These are phyloP conservation scores for Venturia nashicola DNA, from an alignment of 2,329 filamentous ascomycete species.

Conservation along the genomic window DNA sequence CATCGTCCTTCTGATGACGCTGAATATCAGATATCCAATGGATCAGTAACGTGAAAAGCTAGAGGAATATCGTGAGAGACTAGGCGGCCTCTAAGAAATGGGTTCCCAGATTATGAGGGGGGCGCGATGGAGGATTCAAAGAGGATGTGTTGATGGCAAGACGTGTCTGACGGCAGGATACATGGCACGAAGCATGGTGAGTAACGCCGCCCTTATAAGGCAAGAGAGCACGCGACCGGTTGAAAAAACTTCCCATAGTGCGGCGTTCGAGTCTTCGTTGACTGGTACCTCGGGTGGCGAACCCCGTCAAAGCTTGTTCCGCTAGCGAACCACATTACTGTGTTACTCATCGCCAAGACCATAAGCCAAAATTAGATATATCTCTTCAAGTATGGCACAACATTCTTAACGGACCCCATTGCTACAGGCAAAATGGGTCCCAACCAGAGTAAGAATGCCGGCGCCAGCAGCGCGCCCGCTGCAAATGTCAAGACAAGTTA, in stretches of 20 bases:
- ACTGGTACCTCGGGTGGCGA: not conserved
- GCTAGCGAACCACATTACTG: not conserved
- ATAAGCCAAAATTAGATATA: not conserved
- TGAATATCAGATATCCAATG: not conserved
- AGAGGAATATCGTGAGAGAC: not conserved
- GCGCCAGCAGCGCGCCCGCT: conserved; percentile 14
- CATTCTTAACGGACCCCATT: not conserved
- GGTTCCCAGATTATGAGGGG: not conserved
- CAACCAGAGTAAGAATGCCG: conserved; percentile 29
- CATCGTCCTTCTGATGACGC: not conserved
- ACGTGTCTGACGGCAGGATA: not conserved
- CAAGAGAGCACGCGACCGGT: not conserved
- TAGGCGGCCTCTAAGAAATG: not conserved
- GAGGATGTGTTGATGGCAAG: not conserved
- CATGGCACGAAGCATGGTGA: not conserved
- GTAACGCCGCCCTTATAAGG: not conserved
- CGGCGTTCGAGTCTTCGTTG: too few relatives aligned
- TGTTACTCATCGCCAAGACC: not conserved
- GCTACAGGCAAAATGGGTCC: conserved; percentile 28
- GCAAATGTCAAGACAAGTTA: conserved; percentile 53
- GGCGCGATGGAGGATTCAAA: not conserved
- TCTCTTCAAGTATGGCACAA: not conserved
- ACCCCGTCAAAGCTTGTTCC: not conserved
- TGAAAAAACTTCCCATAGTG: not conserved
- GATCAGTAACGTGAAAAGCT: not conserved